Percentiles rank a stretch among this genome's conserved stretches.
Evolutionary conservation across 2,329 filamentous ascomycete species (phyloP).

Genomic region (Botryotinia calthae): DNA sequence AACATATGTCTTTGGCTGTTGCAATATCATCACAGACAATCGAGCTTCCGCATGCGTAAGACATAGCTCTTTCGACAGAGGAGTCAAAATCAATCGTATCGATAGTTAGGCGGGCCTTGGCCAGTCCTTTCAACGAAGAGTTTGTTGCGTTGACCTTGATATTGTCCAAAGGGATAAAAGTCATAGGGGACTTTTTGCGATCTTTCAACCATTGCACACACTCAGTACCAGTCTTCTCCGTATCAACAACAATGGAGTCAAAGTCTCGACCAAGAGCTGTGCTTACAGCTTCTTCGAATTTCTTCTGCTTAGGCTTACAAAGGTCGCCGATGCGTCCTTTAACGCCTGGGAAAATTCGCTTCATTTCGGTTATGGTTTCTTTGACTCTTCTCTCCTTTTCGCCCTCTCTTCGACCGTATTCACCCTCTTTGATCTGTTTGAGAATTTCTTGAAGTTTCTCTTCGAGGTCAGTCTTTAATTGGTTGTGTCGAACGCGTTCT

Average conservation of each 20-base stretch:
- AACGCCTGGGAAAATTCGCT: slow-evolving; percentile 88
- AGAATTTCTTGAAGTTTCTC: slow-evolving; percentile 84
- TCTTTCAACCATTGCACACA: slow-evolving; percentile 94
- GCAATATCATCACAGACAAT: slow-evolving; percentile 88
- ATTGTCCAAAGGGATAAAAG: slow-evolving; percentile 94
- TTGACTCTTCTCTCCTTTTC: slow-evolving; percentile 76
- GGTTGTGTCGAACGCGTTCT: slow-evolving; percentile 75
- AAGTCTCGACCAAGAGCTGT: slow-evolving; percentile 91
- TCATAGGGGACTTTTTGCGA: slow-evolving; percentile 81
- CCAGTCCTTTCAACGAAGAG: slow-evolving; percentile 84
- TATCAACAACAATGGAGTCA: slow-evolving; percentile 91
- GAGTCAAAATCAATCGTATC: slow-evolving; percentile 95
- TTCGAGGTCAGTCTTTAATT: slow-evolving; percentile 83
- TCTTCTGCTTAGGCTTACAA: slow-evolving; percentile 95
- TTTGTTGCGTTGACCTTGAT: slow-evolving; percentile 93
- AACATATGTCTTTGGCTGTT: slow-evolving; percentile 86
- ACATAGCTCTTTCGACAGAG: slow-evolving; percentile 85
- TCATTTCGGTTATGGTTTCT: slow-evolving; percentile 81
- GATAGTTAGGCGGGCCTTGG: slow-evolving; percentile 83
- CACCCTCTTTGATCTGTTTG: slow-evolving; percentile 77
- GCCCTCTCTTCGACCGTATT: slow-evolving; percentile 80
- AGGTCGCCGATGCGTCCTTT: slow-evolving; percentile 87
- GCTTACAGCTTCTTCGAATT: slow-evolving; percentile 89
- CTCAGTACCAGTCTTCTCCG: slow-evolving; percentile 88
- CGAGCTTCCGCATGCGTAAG: slow-evolving; percentile 90